Evolutionary conservation across 2,329 filamentous ascomycete species (phyloP), one percentile per base, ranked within the genome.

Genomic region (Pezizomycotina sp.): DNA sequence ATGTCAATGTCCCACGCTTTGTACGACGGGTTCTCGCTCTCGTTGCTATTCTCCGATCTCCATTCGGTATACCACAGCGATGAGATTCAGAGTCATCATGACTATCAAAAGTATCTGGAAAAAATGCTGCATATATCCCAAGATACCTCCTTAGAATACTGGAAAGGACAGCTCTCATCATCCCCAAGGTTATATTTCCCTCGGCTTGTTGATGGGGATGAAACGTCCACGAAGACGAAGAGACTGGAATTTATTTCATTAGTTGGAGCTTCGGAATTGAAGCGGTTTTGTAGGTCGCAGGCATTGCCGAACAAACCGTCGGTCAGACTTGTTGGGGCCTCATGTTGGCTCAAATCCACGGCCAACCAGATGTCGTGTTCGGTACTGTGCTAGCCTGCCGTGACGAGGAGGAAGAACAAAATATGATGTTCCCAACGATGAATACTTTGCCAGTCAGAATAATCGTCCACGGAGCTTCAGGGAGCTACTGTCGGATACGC

Each of bases 1-100:
- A 54, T 93, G 1, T 84, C 81, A 0, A 72, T 92, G 24, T 68
- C 83, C 0, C 84, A 93, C 56, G 81, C 83, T 1, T 63, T 92
- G 13, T 93, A 93, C 47, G 84, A 93, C 52, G 84, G 84, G 1
- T 83, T 75, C 69, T 92, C 83, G 2, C 65, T 93, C 8, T 62
- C 64, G 3, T 59, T 91, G 10, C 56, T 93, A 1, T 81, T 89
- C 48, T 61, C 66, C 27, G 73, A 89, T 50, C 65, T 92, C 1
- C 56, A 64, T 10, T 60, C 56, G n/a, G 71, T 74, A 2, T 92
- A 91, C 45, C 30, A 60, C 4, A 60, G 60, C 4, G 45, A 53
- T 7, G 46, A 48, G 2, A 23, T 54, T 1, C 62, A 71, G 4
- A 63, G 6, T 53, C 60, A 1, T 68, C 70, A 22, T 60, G 68